phyloP scores from a whole-genome alignment of 345 rosid genomes.

The Anacardium occidentale region DNA sequence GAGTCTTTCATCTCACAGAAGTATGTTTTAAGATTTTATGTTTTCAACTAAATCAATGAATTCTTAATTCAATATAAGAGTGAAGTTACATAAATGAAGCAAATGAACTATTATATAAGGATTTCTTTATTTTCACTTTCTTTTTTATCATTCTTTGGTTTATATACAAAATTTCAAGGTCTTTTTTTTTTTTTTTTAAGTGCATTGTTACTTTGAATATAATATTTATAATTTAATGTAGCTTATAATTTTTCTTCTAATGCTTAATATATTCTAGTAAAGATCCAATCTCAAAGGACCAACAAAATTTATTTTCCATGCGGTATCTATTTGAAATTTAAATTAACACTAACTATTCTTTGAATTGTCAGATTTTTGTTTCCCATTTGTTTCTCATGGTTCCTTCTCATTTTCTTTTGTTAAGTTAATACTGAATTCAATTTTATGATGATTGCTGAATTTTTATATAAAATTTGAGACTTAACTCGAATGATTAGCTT shows the following conservation, averaged over 20 bases:
- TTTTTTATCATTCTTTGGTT: too few species aligned
- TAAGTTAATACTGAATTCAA: not conserved
- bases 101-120: too few species aligned
- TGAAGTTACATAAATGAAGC: too few species aligned
- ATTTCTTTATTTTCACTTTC: not conserved
- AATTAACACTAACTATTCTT: not conserved
- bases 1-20: not conserved
- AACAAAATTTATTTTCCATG: too few species aligned
- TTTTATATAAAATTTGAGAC: not conserved
- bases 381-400: not conserved
- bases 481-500: too few species aligned
- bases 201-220: not conserved
- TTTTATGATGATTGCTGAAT: not conserved
- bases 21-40: not conserved
- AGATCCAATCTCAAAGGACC: too few species aligned
- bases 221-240: too few species aligned
- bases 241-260: not conserved
- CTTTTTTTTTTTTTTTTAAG: too few species aligned
- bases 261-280: not conserved
- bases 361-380: not conserved
- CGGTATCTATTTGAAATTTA: too few species aligned
- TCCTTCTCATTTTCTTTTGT: not conserved
- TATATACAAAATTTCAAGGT: not conserved
- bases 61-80: not conserved
- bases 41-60: too few species aligned